Percentiles rank a stretch among this genome's conserved stretches.
Evolutionary conservation across 2,329 filamentous ascomycete species (phyloP).

Genomic region (Diplodia intermedia): DNA sequence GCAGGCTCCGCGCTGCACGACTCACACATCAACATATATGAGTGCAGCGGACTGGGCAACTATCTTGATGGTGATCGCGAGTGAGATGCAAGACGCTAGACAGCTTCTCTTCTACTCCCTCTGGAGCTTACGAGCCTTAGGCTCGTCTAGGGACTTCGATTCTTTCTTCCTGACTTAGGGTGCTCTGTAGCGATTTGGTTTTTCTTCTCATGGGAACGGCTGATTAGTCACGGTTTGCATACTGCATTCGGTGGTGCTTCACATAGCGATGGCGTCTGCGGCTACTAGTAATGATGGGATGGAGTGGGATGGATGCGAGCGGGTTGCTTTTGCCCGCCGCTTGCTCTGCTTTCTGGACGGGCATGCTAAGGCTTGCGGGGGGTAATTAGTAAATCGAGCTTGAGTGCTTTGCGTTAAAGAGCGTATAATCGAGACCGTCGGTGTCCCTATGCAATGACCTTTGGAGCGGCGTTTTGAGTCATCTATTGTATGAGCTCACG

Average conservation of each 20-base stretch:
- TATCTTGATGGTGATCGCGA: slow-evolving; percentile 15
- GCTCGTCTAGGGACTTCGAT: slow-evolving; percentile 11
- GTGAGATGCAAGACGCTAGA: not conserved
- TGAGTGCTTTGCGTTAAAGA: not conserved
- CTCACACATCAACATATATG: slow-evolving; percentile 88
- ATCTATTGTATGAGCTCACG: slow-evolving; percentile 13
- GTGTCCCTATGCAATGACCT: slow-evolving; percentile 12
- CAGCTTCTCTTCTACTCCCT: not conserved
- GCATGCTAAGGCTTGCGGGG: not conserved
- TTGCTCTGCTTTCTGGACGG: slow-evolving; percentile 11
- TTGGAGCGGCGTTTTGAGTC: slow-evolving; percentile 13
- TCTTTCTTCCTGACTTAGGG: slow-evolving; percentile 10
- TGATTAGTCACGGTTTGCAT: slow-evolving; percentile 27
- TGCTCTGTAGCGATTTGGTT: slow-evolving; percentile 3
- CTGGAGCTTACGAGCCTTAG: not conserved
- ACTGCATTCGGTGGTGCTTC: slow-evolving; percentile 29
- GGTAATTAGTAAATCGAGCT: not conserved
- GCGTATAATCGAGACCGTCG: not conserved
- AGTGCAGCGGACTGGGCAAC: slow-evolving; percentile 56
- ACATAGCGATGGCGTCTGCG: slow-evolving; percentile 34
- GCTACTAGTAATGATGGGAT: slow-evolving; percentile 30
- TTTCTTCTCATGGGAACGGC: slow-evolving; percentile 7
- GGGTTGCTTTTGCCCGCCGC: slow-evolving; percentile 6
- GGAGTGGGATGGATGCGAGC: slow-evolving; percentile 17
- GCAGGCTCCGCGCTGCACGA: slow-evolving; percentile 87